These are phyloP conservation scores for Digitaria exilis DNA, from an alignment of 202 grass and related monocot species.

Conservation along the genomic window DNA sequence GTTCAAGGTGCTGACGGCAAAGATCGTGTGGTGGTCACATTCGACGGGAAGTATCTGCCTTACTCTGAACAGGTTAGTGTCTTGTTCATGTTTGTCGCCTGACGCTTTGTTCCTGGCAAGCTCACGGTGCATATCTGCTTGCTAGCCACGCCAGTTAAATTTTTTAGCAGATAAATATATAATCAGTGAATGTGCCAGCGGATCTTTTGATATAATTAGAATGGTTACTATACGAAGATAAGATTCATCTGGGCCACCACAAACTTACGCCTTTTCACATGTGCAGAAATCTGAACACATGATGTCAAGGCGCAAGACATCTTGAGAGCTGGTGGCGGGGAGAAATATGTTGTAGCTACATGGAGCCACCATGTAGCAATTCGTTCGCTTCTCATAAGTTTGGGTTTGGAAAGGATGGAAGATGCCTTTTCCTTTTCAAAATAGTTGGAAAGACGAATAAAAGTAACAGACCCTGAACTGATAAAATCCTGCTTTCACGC, in stretches of 20 bases:
- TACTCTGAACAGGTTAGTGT: conserved; percentile 81
- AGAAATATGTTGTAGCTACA: not conserved
- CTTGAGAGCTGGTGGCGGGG: conserved; percentile 40
- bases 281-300: conserved; percentile 86
- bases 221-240: not conserved
- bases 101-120: no score
- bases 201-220: not conserved
- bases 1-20: conserved; percentile 82
- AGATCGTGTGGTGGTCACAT: conserved; percentile 80
- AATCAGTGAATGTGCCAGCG: not conserved
- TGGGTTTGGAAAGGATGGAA: not conserved
- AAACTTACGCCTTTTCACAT: not conserved
- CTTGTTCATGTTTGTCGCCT: conserved; percentile 12
- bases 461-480: conserved; percentile 1
- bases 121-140: no score
- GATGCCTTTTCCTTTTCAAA: not conserved
- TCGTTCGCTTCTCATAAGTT: not conserved
- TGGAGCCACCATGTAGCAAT: not conserved
- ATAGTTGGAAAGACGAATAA: not conserved
- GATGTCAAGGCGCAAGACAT: conserved; percentile 53
- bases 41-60: conserved; percentile 92
- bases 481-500: not conserved
- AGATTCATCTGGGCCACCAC: not conserved
- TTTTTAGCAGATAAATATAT: no score
- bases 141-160: no score